Evolutionary conservation across 2,329 filamentous ascomycete genomes (phyloP).

Genomic region (Xylariales sp.): DNA sequence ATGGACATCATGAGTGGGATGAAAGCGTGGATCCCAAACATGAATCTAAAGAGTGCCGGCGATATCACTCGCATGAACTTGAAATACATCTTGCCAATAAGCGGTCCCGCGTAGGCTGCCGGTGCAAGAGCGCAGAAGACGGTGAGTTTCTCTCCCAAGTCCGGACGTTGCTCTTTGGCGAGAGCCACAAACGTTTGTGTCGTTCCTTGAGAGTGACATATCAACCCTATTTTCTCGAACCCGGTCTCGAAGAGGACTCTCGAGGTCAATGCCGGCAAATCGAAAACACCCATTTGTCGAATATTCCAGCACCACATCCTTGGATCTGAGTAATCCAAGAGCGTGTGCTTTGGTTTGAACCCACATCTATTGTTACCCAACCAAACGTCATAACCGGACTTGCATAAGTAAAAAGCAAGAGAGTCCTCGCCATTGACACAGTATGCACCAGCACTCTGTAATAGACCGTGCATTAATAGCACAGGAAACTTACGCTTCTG

Average conservation of each 20-base stretch:
- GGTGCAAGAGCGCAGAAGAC: constrained; percentile 91
- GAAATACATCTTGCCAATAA: constrained; percentile 85
- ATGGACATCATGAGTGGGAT: constrained; percentile 91
- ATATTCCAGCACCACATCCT: constrained; percentile 98
- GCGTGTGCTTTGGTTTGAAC: constrained; percentile 69
- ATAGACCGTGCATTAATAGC: constrained; percentile 78
- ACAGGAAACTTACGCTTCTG: constrained; percentile 70
- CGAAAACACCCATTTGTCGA: constrained; percentile 85
- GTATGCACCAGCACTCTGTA: constrained; percentile 85
- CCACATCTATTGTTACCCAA: constrained; percentile 91
- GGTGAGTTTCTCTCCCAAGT: constrained; percentile 74
- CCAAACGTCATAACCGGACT: constrained; percentile 92
- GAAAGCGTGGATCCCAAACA: constrained; percentile 91
- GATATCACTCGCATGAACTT: constrained; percentile 84
- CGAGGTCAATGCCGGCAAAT: constrained; percentile 75
- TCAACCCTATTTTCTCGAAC: constrained; percentile 75
- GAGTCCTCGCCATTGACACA: constrained; percentile 88
- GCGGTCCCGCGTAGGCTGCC: constrained; percentile 80
- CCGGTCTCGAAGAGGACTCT: constrained; percentile 78
- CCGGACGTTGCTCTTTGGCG: constrained; percentile 83
- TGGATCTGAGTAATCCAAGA: constrained; percentile 69
- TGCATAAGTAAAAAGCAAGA: constrained; percentile 86
- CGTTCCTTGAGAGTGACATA: constrained; percentile 88
- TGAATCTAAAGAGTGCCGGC: constrained; percentile 67
- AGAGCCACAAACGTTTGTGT: constrained; percentile 83